Conservation (phyloP, 139 green algal species). For the Picochlorum sp. region DNA sequence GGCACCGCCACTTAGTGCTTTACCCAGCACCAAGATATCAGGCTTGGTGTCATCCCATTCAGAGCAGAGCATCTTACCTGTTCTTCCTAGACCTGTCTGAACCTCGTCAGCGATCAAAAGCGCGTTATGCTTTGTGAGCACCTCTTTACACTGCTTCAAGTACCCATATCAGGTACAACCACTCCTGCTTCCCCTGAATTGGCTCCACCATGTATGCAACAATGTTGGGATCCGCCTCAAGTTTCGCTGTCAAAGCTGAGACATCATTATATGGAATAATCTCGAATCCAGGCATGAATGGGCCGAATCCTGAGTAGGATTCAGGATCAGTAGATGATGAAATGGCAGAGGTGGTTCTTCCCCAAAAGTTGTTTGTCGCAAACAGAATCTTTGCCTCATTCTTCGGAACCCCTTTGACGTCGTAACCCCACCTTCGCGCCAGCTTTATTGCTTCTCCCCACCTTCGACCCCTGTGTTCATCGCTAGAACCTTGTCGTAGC, state of each 20-base stretch:
- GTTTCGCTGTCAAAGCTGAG: constrained; percentile 55
- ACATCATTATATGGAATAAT: constrained; percentile 94
- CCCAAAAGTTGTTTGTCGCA: constrained; percentile 93
- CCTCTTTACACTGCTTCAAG: constrained; percentile 51
- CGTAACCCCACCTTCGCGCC: constrained; percentile 73
- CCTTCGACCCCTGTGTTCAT: constrained; percentile 98
- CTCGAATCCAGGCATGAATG: constrained; percentile 92
- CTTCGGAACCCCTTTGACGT: constrained; percentile 86
- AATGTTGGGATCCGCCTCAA: constrained; percentile 72
- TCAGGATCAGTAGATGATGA: constrained; percentile 78
- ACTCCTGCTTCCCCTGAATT: constrained; percentile 91
- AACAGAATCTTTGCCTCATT: constrained; percentile 91
- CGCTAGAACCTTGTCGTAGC: constrained; percentile 90
- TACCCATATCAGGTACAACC: constrained; percentile 90
- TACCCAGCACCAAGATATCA: constrained; percentile 91
- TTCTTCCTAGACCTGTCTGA: constrained; percentile 92
- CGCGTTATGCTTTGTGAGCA: constrained; percentile 82
- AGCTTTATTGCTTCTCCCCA: constrained; percentile 97
- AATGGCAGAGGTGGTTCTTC: constrained; percentile 84
- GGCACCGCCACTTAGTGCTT: constrained; percentile 76
- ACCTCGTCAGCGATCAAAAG: constrained; percentile 96
- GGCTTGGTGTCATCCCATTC: constrained; percentile 81
- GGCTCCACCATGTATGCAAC: constrained; percentile 97
- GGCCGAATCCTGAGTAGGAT: constrained; percentile 63
- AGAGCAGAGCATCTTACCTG: constrained; percentile 74